Evolutionary conservation across 164 flowering plant genomes (phyloP), one percentile per base, ranked within the genome.

Genomic region (Kingdonia uniflora): DNA sequence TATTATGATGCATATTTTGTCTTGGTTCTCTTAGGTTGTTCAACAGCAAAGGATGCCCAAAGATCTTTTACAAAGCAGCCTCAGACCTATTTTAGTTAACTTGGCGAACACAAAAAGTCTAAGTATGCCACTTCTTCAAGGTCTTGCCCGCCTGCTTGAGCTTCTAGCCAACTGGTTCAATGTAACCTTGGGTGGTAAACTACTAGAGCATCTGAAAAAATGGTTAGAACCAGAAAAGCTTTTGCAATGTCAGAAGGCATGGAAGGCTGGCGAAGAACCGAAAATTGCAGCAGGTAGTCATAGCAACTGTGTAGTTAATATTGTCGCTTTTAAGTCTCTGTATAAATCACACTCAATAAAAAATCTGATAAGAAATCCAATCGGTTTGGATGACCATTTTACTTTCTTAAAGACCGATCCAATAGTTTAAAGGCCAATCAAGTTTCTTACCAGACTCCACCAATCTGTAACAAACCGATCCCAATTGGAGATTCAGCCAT

Each of bases 141-240:
- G 99, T 66, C 74, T 94, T 60, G 99, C 97, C 11, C 88, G 96
- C 43, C 67, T 94, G 64, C 87, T 94, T 65, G 99, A 94, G 69
- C 94, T 94, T 43, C 62, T 94, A 29, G 81, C 99, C 49, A 85
- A 74, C 69, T 94, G 97, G 96, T 94, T 94, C 65, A 94, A 94
- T 78, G 96, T 94, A 22, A 81, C 97, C 22, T 73, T 94, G 68
- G 99, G 99, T 47, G 82, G 81, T 43, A 94, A 94, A 68, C 63
- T 94, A 71, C 60, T 94, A 69, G 99, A 94, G 70, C 99, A 94
- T 74, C 84, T 94, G 19, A 89, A 80, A 66, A 94, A 83, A 71
- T 94, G 97, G 97, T 68, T 89, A 63, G 99, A 94, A 63, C 99
- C 99, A n/a, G 99, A 94, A 56, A 94, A 94, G 63, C 97, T 94